Conservation (phyloP, 257 asterid genomes). For the Gentiana straminea region DNA sequence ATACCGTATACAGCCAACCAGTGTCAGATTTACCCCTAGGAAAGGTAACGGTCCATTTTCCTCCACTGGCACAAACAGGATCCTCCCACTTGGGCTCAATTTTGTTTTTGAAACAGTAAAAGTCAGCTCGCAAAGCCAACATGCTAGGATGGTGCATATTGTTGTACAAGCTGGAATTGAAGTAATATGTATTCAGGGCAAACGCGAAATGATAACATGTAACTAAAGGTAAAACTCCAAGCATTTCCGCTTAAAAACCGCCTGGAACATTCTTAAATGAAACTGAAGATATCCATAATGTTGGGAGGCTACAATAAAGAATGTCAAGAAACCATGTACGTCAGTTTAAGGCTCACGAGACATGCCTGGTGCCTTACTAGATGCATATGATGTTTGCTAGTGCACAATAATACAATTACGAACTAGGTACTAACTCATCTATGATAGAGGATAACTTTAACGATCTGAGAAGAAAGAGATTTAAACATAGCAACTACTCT, state of each 20-base stretch:
- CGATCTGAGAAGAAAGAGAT: too few relatives aligned
- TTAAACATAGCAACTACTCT: too few relatives aligned
- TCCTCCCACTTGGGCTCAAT: constrained; percentile 96
- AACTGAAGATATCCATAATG: too few relatives aligned
- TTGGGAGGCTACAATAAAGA: too few relatives aligned
- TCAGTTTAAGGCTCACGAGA: too few relatives aligned
- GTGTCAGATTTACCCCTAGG: constrained; percentile 63
- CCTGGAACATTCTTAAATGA: background rate
- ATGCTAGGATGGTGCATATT: constrained; percentile 80
- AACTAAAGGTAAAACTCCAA: background rate
- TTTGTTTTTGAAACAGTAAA: constrained; percentile 74
- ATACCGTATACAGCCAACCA: constrained; percentile 82
- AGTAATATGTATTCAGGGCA: background rate
- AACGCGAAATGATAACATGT: background rate
- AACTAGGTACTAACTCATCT: too few relatives aligned
- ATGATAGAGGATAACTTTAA: too few relatives aligned
- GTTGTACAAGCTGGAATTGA: constrained; percentile 62
- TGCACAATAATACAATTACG: too few relatives aligned
- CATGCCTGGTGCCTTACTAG: too few relatives aligned
- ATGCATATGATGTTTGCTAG: too few relatives aligned
- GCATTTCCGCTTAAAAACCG: background rate
- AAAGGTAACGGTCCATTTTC: constrained; percentile 68
- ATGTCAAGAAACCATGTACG: too few relatives aligned
- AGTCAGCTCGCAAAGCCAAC: constrained; percentile 60
- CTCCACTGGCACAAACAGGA: constrained; percentile 91